phyloP scores from a whole-genome alignment of 768 basidiomycete species.

The Mycena galericulata region DNA sequence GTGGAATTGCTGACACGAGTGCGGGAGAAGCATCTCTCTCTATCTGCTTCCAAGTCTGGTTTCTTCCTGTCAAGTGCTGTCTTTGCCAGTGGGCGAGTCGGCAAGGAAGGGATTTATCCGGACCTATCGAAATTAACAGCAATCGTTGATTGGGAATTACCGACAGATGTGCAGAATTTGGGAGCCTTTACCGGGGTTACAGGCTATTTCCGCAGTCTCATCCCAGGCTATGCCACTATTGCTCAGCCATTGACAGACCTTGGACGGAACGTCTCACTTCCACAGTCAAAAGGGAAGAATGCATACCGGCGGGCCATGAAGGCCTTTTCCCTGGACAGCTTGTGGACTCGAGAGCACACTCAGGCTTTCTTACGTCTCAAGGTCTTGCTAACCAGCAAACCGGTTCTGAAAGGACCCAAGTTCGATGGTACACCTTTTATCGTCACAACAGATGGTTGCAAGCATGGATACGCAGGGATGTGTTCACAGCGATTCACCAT shows the following conservation, averaged over 20 bases:
- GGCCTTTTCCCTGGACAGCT: constrained; percentile 14
- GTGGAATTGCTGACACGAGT: constrained; percentile 28
- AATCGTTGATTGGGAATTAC: constrained; percentile 48
- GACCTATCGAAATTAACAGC: constrained; percentile 52
- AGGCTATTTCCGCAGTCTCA: constrained; percentile 48
- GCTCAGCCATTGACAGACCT: constrained; percentile 50
- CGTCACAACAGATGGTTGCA: constrained; percentile 44
- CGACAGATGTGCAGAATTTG: constrained; percentile 28
- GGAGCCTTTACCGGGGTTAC: constrained; percentile 26
- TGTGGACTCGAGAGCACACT: constrained; percentile 34
- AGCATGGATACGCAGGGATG: constrained; percentile 42
- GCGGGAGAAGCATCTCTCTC: constrained; percentile 27
- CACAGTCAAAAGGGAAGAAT: constrained; percentile 34
- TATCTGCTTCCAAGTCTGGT: constrained; percentile 31
- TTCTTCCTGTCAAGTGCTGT: constrained; percentile 49
- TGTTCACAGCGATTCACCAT: constrained; percentile 37
- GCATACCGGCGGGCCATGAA: constrained; percentile 44
- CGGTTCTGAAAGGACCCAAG: constrained; percentile 33
- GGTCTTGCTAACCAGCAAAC: constrained; percentile 34
- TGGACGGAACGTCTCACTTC: constrained; percentile 32
- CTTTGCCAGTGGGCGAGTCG: constrained; percentile 49
- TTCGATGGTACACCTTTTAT: constrained; percentile 46
- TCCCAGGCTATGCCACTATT: constrained; percentile 47
- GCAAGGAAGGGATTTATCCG: constrained; percentile 47
- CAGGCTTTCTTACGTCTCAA: constrained; percentile 44